phyloP scores from a whole-genome alignment of 2,329 filamentous ascomycete genomes.

The Microdochium nivale region DNA sequence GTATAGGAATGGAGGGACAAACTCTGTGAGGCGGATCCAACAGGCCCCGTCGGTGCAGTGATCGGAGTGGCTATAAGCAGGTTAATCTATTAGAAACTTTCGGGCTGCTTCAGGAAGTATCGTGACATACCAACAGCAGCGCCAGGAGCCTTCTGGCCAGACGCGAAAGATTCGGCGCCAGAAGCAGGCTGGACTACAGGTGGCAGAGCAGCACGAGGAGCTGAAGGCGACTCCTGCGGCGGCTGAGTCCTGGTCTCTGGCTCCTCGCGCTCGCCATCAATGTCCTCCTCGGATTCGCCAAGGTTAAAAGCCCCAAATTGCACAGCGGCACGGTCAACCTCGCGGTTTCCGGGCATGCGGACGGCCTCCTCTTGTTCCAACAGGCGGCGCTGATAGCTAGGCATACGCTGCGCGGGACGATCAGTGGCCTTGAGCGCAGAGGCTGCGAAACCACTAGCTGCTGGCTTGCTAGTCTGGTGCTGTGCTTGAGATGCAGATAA shows the following conservation, averaged over 20 bases:
- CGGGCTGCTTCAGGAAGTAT: background rate
- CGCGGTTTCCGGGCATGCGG: constrained; percentile 95
- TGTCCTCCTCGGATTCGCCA: constrained; percentile 75
- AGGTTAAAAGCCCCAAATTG: constrained; percentile 95
- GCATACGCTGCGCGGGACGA: constrained; percentile 53
- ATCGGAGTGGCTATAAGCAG: constrained; percentile 15
- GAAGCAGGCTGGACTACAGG: constrained; percentile 52
- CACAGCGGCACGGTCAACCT: constrained; percentile 84
- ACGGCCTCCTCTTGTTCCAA: constrained; percentile 96
- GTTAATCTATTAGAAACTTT: constrained; percentile 9
- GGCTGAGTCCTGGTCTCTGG: constrained; percentile 90
- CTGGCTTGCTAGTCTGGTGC: constrained; percentile 48
- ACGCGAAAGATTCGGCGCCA: constrained; percentile 44
- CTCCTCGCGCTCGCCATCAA: constrained; percentile 91
- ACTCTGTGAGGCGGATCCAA: constrained; percentile 16
- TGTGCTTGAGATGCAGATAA: constrained; percentile 55
- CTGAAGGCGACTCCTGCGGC: constrained; percentile 83
- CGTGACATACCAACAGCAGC: constrained; percentile 22
- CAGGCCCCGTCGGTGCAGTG: constrained; percentile 16
- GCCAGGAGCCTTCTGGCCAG: constrained; percentile 43
- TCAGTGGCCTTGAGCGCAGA: constrained; percentile 72
- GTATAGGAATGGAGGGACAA: constrained; percentile 21
- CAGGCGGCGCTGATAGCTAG: constrained; percentile 77
- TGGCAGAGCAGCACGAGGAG: constrained; percentile 79
- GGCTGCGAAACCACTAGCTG: constrained; percentile 67